These are phyloP conservation scores for Quercus suber DNA, from an alignment of 306 rosid species.

Conservation along the genomic window DNA sequence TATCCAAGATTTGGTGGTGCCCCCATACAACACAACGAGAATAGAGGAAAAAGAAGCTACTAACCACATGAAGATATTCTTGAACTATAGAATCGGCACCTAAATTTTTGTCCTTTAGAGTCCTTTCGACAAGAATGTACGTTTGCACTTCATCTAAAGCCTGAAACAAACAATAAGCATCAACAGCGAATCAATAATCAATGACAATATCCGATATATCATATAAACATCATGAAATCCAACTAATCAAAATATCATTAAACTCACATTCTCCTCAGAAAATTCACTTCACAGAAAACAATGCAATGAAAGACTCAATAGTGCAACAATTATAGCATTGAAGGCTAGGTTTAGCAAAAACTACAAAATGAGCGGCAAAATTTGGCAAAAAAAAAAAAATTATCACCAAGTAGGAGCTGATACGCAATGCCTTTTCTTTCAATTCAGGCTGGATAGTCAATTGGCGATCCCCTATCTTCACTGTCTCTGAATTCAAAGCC, in stretches of 20 bases:
- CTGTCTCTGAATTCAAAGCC: conserved; percentile 58
- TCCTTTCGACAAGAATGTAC: conserved; percentile 73
- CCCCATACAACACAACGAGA: not conserved
- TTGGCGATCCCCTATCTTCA: conserved; percentile 65
- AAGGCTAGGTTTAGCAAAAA: too few relatives aligned
- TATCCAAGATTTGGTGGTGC: not conserved
- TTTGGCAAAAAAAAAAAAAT: not conserved
- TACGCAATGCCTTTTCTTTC: conserved; percentile 65
- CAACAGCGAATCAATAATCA: conserved; percentile 2
- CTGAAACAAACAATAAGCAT: conserved; percentile 42
- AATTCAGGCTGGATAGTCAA: conserved; percentile 54
- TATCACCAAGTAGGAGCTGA: conserved; percentile 72
- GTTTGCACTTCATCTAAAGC: conserved; percentile 85
- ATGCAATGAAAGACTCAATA: not conserved
- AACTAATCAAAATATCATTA: not conserved
- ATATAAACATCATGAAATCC: not conserved
- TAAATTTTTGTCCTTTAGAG: conserved; percentile 36
- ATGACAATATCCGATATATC: not conserved
- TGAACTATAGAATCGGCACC: conserved; percentile 44
- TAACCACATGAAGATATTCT: conserved; percentile 65
- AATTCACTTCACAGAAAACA: not conserved
- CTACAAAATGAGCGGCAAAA: too few relatives aligned
- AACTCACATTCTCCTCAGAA: not conserved
- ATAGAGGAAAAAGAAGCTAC: conserved; percentile 27
- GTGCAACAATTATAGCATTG: not conserved